Base-by-base conservation (phyloP, 129 eudicot genomes). In the Flaveria ramosissima region DNA sequence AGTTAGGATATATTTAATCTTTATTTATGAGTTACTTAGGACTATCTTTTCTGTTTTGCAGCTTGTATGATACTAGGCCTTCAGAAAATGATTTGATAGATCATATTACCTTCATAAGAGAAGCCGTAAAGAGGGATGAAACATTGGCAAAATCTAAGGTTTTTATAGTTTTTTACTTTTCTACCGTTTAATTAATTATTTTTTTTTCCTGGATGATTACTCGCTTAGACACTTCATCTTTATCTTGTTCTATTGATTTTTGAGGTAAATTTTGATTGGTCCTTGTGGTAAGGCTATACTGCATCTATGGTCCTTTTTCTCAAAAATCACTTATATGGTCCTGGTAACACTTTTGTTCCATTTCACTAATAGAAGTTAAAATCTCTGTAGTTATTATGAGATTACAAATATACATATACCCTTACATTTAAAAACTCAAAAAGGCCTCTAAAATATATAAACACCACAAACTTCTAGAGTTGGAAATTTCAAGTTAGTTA, bases 71-170 rank as follows among this genome's bases (percentile, higher is more conserved):
- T 61, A 75, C 30, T 74, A 77, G 79, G 72, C 97, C 97, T 79
- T 85, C 87, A 64, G 84, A 78, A 78, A 83, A 85, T 74, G 97
- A 91, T 87, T 75, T 91, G 46, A 75, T 73, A 64, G 86, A 82
- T 72, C 92, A 89, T 68, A 76, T 71, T 21, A 50, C 23, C 65
- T 72, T 91, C 36, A 80, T 91, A 56, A 73, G 75, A 65, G 88
- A 88, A 77, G 87, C 84, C 72, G 82, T 83, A 64, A 65, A 89
- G 85, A 71, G 84, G 81, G 92, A 91, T 36, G 83, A 68, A 47
- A 75, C 78, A 42, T 82, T 91, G 84, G 75, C 82, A 61, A 77
- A 83, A 50, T 89, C 95, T 19, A 74, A 91, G 92, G 97, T 91
- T 55, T 77, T 79, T 66, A 62, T 14, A 75, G 24, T 42, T 43